These are phyloP conservation scores for Chrysanthemum makinoi DNA, from an alignment of 129 eudicot species.

Conservation along the genomic window DNA sequence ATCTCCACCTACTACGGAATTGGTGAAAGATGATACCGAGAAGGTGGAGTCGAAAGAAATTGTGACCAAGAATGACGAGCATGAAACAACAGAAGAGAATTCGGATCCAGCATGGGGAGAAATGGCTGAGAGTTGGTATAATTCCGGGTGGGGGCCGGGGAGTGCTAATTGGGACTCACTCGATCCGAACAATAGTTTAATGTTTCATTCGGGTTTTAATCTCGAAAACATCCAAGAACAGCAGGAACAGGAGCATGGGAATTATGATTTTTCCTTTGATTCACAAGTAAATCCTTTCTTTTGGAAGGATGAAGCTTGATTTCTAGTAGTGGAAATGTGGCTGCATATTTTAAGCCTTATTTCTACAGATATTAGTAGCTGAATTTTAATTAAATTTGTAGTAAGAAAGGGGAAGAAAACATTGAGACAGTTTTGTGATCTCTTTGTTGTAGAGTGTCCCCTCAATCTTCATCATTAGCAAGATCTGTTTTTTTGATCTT, in stretches of 20 bases:
- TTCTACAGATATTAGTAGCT: constrained; percentile 29
- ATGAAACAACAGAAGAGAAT: constrained; percentile 1
- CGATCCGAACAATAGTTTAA: constrained; percentile 52
- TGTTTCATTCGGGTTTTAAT: constrained; percentile 56
- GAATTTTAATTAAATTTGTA: constrained; percentile 21
- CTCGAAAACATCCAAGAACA: constrained; percentile 24
- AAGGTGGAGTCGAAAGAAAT: constrained; percentile 19
- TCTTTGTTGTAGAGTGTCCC: constrained; percentile 39
- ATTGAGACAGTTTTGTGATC: constrained; percentile 60
- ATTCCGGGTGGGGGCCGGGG: constrained; percentile 93
- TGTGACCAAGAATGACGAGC: constrained; percentile 29
- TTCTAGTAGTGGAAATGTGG: constrained; percentile 35
- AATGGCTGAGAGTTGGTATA: constrained; percentile 67
- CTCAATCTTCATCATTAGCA: constrained; percentile 40
- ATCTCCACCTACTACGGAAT: constrained; percentile 11
- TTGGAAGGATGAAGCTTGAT: constrained; percentile 47
- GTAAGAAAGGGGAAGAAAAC: constrained; percentile 28
- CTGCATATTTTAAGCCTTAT: constrained; percentile 67
- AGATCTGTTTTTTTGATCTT: constrained; percentile 48
- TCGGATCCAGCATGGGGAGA: constrained; percentile 66
- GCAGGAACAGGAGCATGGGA: constrained; percentile 32
- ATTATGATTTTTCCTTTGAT: constrained; percentile 37
- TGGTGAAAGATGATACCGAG: constrained; percentile 22
- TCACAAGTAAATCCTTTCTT: constrained; percentile 42
- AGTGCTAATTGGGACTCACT: constrained; percentile 88